A percentile compares a stretch with the other conserved stretches of the same genome.
Evolutionary conservation across 768 basidiomycete genomes (phyloP).

Genomic region (Phylloporus sp.): DNA sequence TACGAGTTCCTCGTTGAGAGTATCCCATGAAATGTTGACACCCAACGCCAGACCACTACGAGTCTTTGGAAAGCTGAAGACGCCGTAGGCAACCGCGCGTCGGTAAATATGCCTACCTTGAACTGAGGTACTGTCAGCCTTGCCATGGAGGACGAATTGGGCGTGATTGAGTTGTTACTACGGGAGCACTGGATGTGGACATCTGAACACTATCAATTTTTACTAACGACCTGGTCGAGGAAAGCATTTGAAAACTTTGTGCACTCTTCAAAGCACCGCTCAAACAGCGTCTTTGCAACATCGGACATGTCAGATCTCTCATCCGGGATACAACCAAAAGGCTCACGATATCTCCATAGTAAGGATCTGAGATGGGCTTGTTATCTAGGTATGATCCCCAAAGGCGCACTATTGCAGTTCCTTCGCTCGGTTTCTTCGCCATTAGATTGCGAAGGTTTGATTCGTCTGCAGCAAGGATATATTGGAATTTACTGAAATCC

Average conservation of each 20-base stretch:
- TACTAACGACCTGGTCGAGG: slow-evolving; percentile 55
- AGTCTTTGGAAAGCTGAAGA: slow-evolving; percentile 90
- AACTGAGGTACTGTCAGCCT: slow-evolving; percentile 22
- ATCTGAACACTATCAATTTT: slow-evolving; percentile 15
- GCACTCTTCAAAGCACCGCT: slow-evolving; percentile 75
- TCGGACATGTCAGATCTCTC: slow-evolving; percentile 2
- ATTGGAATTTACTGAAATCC: slow-evolving; percentile 74
- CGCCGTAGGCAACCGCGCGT: slow-evolving; percentile 71
- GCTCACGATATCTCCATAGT: slow-evolving; percentile 66
- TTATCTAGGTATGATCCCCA: slow-evolving; percentile 77
- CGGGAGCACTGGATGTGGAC: neutral
- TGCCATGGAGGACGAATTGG: neutral
- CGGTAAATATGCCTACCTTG: slow-evolving; percentile 83
- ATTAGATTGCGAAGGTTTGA: slow-evolving; percentile 64
- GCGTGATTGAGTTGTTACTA: slow-evolving; percentile 6
- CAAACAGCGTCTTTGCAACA: slow-evolving; percentile 58
- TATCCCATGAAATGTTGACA: slow-evolving; percentile 5
- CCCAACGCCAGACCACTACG: slow-evolving; percentile 67
- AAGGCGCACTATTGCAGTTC: slow-evolving; percentile 63
- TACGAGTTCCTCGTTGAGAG: slow-evolving; percentile 17
- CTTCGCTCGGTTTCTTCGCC: slow-evolving; percentile 45
- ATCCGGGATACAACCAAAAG: neutral
- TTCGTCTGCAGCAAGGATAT: slow-evolving; percentile 83
- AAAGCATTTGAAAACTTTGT: slow-evolving; percentile 71
- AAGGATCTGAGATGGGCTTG: slow-evolving; percentile 77